Evolutionary conservation across 768 basidiomycete species (phyloP).

Genomic region (Termitomyces sp.): DNA sequence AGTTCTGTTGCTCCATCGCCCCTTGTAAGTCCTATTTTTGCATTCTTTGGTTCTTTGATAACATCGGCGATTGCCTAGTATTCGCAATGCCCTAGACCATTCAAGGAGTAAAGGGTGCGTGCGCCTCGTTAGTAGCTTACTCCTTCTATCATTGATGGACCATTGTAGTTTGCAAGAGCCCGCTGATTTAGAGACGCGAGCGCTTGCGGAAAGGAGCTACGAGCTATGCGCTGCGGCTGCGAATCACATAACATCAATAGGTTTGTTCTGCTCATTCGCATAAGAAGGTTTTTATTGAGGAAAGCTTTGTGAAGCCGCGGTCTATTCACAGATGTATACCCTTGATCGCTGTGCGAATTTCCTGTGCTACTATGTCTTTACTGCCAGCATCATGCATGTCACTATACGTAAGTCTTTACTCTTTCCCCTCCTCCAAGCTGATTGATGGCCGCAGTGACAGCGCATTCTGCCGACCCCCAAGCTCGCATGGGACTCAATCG

Average conservation of each 20-base stretch:
- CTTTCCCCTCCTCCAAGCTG: not conserved
- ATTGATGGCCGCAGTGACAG: slow-evolving; percentile 41
- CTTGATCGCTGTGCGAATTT: slow-evolving; percentile 65
- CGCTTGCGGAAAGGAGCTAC: slow-evolving; percentile 58
- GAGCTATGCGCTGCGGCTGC: slow-evolving; percentile 75
- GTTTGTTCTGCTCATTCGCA: slow-evolving; percentile 27
- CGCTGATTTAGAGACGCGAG: slow-evolving; percentile 53
- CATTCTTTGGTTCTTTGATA: not conserved
- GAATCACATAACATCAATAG: slow-evolving; percentile 73
- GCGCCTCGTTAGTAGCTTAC: not conserved
- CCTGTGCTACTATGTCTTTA: slow-evolving; percentile 76
- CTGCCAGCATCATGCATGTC: slow-evolving; percentile 77
- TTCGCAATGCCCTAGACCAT: slow-evolving; percentile 30
- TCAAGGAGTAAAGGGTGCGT: slow-evolving; percentile 38
- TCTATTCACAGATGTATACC: slow-evolving; percentile 62
- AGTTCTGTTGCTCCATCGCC: slow-evolving; percentile 69
- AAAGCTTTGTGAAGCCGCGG: slow-evolving; percentile 35
- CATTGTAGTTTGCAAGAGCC: slow-evolving; percentile 31
- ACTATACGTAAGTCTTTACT: slow-evolving; percentile 53
- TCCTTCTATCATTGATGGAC: not conserved
- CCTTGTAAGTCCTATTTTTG: slow-evolving; percentile 54
- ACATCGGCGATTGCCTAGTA: slow-evolving; percentile 27
- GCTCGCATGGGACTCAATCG: slow-evolving; percentile 58
- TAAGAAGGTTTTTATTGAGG: not conserved
- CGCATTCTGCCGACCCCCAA: slow-evolving; percentile 67